These are phyloP conservation scores for Delonix regia DNA, from an alignment of 306 rosid species.

Conservation along the genomic window DNA sequence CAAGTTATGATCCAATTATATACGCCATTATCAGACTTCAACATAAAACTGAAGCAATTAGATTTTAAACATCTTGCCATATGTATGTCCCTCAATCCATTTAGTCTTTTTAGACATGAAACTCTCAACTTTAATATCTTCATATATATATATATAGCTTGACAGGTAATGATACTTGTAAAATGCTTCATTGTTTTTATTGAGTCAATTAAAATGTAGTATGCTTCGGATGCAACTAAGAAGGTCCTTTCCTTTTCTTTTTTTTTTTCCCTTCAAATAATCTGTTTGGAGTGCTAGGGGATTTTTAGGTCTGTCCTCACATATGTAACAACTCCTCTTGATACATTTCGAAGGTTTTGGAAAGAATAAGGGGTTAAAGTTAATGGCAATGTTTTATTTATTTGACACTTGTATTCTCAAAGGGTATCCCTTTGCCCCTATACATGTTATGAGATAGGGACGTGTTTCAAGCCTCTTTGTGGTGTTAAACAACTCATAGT, in stretches of 20 bases:
- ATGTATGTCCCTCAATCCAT: not conserved
- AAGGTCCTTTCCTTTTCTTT: not conserved
- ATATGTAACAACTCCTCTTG: not conserved
- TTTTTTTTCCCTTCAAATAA: not conserved
- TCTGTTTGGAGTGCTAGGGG: not conserved
- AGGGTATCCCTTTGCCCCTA: not conserved
- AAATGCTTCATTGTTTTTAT: not conserved
- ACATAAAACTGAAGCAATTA: not conserved
- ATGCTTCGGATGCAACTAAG: not conserved
- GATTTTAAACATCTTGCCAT: slow-evolving; percentile 4
- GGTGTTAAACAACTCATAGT: not conserved
- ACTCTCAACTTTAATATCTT: not conserved
- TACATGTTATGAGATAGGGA: not conserved
- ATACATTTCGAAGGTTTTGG: not conserved
- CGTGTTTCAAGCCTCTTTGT: too few species aligned
- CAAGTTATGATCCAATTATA: not conserved
- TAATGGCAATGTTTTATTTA: not conserved
- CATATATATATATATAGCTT: not conserved
- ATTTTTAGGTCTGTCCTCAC: not conserved
- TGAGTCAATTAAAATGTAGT: not conserved
- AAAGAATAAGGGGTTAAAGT: not conserved
- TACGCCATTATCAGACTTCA: not conserved
- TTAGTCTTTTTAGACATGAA: not conserved
- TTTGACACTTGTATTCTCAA: not conserved
- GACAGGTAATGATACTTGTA: not conserved